Evolutionary conservation across 441 rosid genomes (phyloP).

Genomic region (Brassica balearica): DNA sequence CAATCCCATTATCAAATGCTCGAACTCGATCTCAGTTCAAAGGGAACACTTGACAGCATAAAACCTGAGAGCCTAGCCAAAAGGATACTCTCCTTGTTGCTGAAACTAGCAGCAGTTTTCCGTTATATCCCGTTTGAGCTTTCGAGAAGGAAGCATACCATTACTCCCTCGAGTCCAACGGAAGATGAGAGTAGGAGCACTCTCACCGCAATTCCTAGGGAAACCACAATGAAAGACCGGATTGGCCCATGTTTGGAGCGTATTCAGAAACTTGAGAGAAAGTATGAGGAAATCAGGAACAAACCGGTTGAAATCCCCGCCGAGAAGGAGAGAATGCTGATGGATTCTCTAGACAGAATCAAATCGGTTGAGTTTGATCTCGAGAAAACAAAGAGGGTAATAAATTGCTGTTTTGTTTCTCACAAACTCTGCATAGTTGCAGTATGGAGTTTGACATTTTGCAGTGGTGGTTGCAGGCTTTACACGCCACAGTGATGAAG

Average conservation of each 20-base stretch:
- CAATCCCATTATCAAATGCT: constrained; percentile 46
- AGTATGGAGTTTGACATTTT: constrained; percentile 15
- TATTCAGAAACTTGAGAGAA: constrained; percentile 74
- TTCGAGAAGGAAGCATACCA: constrained; percentile 60
- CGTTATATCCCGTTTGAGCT: constrained; percentile 51
- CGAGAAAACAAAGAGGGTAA: constrained; percentile 88
- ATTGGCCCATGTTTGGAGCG: constrained; percentile 76
- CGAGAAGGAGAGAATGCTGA: constrained; percentile 83
- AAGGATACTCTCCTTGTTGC: constrained; percentile 53
- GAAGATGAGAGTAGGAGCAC: constrained; percentile 43
- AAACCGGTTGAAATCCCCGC: constrained; percentile 74
- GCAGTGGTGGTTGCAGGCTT: constrained; percentile 53
- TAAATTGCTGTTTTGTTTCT: constrained; percentile 5
- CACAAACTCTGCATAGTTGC: constrained; percentile 5
- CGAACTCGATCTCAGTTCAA: constrained; percentile 35
- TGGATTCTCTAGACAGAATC: constrained; percentile 87
- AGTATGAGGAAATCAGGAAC: constrained; percentile 64
- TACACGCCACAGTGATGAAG: constrained; percentile 71
- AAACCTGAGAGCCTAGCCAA: constrained; percentile 41
- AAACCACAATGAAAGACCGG: constrained; percentile 50
- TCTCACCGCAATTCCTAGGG: constrained; percentile 44
- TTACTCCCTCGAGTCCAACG: constrained; percentile 56
- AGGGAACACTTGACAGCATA: constrained; percentile 15
- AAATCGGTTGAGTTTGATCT: constrained; percentile 89
- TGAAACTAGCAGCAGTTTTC: constrained; percentile 58